Conservation (phyloP, 1,139 yeast species). For the Taphrina confusa region DNA sequence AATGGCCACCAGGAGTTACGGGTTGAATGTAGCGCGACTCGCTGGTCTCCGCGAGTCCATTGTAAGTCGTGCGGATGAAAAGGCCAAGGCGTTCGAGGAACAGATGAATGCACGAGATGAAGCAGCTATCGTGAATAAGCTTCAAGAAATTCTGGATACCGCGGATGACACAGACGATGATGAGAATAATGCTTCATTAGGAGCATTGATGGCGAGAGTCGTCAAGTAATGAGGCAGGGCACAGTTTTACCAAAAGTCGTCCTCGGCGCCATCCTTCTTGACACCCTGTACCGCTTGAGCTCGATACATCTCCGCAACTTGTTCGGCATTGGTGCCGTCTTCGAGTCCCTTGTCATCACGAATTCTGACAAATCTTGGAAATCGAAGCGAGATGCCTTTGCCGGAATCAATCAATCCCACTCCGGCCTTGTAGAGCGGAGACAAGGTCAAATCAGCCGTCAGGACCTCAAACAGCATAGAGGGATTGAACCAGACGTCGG, state of each 20-base stretch:
- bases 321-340: constrained; percentile 86
- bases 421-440: constrained; percentile 89
- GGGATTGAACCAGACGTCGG: constrained; percentile 82
- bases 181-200: not conserved
- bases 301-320: constrained; percentile 76
- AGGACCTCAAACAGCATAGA: constrained; percentile 81
- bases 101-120: constrained; percentile 11
- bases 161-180: not conserved
- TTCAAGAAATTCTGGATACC: not conserved
- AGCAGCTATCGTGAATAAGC: not conserved
- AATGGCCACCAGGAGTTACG: constrained; percentile 46
- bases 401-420: constrained; percentile 48
- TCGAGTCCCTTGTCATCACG: constrained; percentile 87
- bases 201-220: not conserved
- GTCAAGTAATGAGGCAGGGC: not conserved
- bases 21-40: constrained; percentile 48
- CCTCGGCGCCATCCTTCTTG: constrained; percentile 20
- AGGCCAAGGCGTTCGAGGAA: constrained; percentile 41
- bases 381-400: constrained; percentile 85
- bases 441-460: constrained; percentile 88
- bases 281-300: constrained; percentile 32
- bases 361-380: constrained; percentile 82
- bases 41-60: constrained; percentile 46
- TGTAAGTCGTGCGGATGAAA: constrained; percentile 43
- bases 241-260: constrained; percentile 17